phyloP scores from a whole-genome alignment of 768 basidiomycete species.

The Collybia sordida region DNA sequence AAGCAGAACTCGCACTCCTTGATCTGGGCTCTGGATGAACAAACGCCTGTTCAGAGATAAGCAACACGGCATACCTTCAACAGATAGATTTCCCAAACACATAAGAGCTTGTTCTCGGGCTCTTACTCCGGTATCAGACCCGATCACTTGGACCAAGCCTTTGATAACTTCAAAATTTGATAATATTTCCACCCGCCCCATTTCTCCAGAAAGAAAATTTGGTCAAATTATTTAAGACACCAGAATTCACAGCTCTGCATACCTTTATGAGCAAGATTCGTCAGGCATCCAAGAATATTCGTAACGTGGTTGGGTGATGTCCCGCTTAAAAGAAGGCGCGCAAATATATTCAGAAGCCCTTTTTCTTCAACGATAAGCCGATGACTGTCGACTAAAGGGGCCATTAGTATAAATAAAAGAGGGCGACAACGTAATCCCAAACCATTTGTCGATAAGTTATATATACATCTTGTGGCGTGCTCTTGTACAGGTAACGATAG shows the following conservation, averaged over 20 bases:
- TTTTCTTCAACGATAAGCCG: slow-evolving; percentile 3
- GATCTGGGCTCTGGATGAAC: slow-evolving; percentile 1
- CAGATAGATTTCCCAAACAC: slow-evolving; percentile 15
- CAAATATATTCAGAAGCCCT: slow-evolving; percentile 6
- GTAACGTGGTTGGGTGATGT: slow-evolving; percentile 7
- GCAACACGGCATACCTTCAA: slow-evolving; percentile 8
- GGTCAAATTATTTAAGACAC: neutral
- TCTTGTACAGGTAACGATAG: slow-evolving; percentile 8
- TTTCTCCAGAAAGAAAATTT: slow-evolving; percentile 3
- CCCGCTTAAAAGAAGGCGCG: slow-evolving; percentile 3
- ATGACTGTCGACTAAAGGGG: slow-evolving; percentile 1
- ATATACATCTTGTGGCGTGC: slow-evolving; percentile 14
- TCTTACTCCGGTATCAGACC: slow-evolving; percentile 6
- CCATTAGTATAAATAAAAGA: neutral
- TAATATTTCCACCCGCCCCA: slow-evolving; percentile 12
- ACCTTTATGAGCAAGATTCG: slow-evolving; percentile 17
- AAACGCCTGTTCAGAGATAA: neutral
- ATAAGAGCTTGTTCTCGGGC: slow-evolving; percentile 14
- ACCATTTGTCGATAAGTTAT: slow-evolving; percentile 17
- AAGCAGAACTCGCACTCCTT: slow-evolving; percentile 8
- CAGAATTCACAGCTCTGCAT: no score
- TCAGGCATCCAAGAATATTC: slow-evolving; percentile 15
- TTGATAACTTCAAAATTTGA: slow-evolving; percentile 2
- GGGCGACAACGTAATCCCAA: neutral
- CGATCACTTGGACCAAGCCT: slow-evolving; percentile 6